Conservation (phyloP, 768 basidiomycete genomes). For the Suillus spraguei region DNA sequence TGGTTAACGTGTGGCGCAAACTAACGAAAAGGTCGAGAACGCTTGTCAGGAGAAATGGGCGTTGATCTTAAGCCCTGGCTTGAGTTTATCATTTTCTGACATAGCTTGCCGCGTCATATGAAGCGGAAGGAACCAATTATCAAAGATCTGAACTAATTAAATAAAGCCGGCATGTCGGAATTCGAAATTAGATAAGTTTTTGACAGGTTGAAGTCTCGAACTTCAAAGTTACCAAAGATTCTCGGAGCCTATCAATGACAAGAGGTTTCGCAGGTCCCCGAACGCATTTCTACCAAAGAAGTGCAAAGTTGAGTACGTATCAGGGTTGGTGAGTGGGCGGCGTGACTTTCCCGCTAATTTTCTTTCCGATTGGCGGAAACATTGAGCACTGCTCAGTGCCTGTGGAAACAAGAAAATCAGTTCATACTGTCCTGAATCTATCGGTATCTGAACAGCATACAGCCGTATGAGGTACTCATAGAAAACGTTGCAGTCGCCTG, state of each 20-base stretch:
- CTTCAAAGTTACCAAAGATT: background rate
- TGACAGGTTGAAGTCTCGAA: background rate
- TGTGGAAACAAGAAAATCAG: background rate
- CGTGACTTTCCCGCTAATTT: background rate
- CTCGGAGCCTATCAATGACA: conserved; percentile 1
- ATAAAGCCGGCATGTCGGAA: conserved; percentile 4
- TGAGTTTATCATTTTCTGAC: no score
- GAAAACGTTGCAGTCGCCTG: conserved; percentile 6
- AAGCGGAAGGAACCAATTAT: background rate
- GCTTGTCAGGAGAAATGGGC: no score
- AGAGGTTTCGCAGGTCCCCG: background rate
- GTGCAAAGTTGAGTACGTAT: conserved; percentile 1
- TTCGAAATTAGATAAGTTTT: background rate
- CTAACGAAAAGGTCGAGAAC: background rate
- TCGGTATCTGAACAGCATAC: background rate
- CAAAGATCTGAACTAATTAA: conserved; percentile 5
- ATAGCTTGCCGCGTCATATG: background rate
- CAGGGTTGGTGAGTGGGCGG: background rate
- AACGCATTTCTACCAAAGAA: background rate
- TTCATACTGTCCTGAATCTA: background rate
- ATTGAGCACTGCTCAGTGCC: no score
- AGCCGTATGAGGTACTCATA: conserved; percentile 1
- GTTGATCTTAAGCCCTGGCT: no score
- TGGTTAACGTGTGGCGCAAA: background rate
- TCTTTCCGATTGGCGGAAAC: background rate